A percentile compares a stretch with the other conserved stretches of the same genome.
Conservation (phyloP, 2,329 filamentous ascomycete genomes). For the Rhinocladiella mackenziei region DNA sequence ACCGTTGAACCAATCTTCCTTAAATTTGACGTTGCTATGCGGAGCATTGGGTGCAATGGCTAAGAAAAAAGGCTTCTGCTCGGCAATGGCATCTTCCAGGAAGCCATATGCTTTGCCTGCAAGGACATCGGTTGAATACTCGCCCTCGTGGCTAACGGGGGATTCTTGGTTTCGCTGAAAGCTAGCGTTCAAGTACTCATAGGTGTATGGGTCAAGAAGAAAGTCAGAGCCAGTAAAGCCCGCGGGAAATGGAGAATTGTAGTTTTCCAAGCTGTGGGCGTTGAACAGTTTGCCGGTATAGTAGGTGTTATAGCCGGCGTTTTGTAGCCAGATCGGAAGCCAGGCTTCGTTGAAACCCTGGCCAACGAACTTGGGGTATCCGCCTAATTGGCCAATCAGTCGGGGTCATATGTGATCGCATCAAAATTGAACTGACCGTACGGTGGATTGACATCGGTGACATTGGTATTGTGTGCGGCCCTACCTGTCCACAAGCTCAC, state of each 20-base stretch:
- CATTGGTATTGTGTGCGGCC: constrained; percentile 66
- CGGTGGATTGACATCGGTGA: constrained; percentile 54
- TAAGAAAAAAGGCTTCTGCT: constrained; percentile 61
- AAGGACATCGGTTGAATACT: constrained; percentile 58
- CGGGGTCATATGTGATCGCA: too few relatives aligned
- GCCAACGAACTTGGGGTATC: constrained; percentile 50
- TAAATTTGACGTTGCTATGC: constrained; percentile 53
- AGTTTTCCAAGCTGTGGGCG: constrained; percentile 48
- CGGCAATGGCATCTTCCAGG: constrained; percentile 56
- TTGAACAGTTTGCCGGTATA: constrained; percentile 57
- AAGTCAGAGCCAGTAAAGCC: constrained; percentile 44
- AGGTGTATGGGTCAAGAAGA: constrained; percentile 51
- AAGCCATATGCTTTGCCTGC: constrained; percentile 57
- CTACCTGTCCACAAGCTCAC: constrained; percentile 64
- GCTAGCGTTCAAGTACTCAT: constrained; percentile 63
- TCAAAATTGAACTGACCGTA: constrained; percentile 22
- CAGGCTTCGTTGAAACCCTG: constrained; percentile 51
- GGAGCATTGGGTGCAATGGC: constrained; percentile 63
- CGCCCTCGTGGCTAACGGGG: constrained; percentile 53
- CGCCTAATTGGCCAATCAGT: too few relatives aligned
- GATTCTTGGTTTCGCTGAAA: constrained; percentile 57
- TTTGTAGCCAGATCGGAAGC: constrained; percentile 51
- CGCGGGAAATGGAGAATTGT: constrained; percentile 39
- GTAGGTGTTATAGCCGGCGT: constrained; percentile 51
- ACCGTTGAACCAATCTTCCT: constrained; percentile 31